phyloP scores from a whole-genome alignment of 805 yeast genomes.

The Wickerhamiella domercqiae region DNA sequence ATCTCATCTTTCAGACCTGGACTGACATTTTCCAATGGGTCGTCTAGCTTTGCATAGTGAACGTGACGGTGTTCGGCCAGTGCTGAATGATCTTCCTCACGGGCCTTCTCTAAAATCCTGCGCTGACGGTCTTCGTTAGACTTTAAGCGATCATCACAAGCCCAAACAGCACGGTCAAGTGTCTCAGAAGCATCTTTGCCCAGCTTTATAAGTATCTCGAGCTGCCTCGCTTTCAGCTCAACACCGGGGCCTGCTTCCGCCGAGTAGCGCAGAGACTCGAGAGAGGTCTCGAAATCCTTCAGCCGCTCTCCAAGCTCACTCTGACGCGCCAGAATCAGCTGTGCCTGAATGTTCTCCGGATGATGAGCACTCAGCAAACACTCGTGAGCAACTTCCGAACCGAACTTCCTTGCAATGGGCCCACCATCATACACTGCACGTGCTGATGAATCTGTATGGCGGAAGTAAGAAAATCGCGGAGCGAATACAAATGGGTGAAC shows the following conservation, averaged over 20 bases:
- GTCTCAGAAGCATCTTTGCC: not conserved
- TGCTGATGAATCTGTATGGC: conserved; percentile 40
- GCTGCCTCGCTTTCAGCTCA: conserved; percentile 1
- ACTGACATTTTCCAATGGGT: not conserved
- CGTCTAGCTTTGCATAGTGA: not conserved
- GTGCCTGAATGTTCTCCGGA: conserved; percentile 19
- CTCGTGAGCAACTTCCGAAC: conserved; percentile 41
- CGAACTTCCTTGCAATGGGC: conserved; percentile 30
- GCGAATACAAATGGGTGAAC: conserved; percentile 51
- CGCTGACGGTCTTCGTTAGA: not conserved
- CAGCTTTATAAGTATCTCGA: conserved; percentile 3
- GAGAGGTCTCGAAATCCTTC: conserved; percentile 20
- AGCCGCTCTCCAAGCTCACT: conserved; percentile 21
- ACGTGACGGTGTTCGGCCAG: not conserved
- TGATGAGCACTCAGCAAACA: conserved; percentile 33
- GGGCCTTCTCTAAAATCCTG: not conserved
- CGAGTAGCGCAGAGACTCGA: conserved; percentile 20
- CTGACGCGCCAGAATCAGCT: conserved; percentile 18
- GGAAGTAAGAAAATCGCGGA: conserved; percentile 51
- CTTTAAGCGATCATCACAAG: not conserved
- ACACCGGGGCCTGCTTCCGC: conserved; percentile 6
- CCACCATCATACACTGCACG: conserved; percentile 22
- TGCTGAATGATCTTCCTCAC: not conserved
- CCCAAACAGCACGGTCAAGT: conserved; percentile 1
- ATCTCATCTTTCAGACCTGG: not conserved